Base-by-base conservation (phyloP, 1,139 yeast species). In the Arxiozyma heterogenica region DNA sequence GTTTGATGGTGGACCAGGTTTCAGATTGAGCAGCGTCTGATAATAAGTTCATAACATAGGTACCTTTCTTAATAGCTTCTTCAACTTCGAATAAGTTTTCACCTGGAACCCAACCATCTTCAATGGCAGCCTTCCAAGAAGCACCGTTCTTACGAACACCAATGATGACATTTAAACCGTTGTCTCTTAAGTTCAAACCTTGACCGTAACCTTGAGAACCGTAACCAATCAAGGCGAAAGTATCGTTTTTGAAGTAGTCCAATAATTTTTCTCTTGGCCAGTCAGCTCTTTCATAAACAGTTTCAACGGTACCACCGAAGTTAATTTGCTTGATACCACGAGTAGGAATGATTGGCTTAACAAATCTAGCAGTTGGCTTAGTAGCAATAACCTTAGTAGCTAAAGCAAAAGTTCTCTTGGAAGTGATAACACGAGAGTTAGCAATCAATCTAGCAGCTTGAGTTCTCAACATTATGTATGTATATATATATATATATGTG, bases 121-220 rank as follows among this genome's bases (percentile, higher is more conserved):
- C 98, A 69, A 89, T 78, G 71, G 98, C 98, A 66, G 96, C 96
- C 81, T 91, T 90, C 98, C 98, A 93, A 59, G 98, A 93, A 67
- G 96, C 94, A 80, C 98, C 98, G 72, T 88, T 77, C 82, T 93
- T 89, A 79, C 98, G 86, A 69, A 93, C 98, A 83, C 98, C 98
- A 66, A 93, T 81, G 74, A 93, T 87, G 68, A 93, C 98, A 75
- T 93, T 93, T 71, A 93, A 76, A 75, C 98, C 98, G 71, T 93
- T 91, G 82, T 93, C 98, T 80, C 98, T 88, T 80, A 93, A 79
- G 90, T 93, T 93, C 70, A 93, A 84, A 77, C 97, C 98, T 81
- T 93, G 98, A 73, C 98, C 98, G 81, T 93, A 93, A 78, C 98
- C 98, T 81, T 93, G 98, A 66, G 98, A 93, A 72, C 98, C 98